These are phyloP conservation scores for Agapanthus africanus DNA, from an alignment of 106 monocot genomes.

Conservation along the genomic window DNA sequence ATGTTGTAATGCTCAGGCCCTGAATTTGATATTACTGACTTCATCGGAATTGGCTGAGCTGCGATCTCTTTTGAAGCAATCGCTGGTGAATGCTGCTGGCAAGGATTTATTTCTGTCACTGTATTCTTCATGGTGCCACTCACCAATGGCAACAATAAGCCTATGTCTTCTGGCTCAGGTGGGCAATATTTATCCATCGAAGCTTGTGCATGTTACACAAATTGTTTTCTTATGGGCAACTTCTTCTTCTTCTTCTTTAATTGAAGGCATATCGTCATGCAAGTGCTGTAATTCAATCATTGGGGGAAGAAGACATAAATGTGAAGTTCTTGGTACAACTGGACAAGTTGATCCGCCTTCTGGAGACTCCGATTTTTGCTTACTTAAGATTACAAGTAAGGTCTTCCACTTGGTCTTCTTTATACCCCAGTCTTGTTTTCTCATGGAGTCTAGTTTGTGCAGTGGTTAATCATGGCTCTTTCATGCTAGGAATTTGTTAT, in stretches of 20 bases:
- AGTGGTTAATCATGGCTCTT: neutral
- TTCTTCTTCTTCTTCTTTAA: too few relatives aligned
- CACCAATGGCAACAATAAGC: conserved; percentile 90
- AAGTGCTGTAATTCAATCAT: conserved; percentile 73
- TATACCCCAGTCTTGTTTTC: neutral
- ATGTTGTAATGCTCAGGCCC: conserved; percentile 44
- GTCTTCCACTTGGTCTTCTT: neutral
- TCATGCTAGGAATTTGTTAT: neutral
- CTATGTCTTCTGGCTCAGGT: conserved; percentile 96
- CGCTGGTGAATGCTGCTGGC: conserved; percentile 63
- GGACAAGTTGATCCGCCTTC: conserved; percentile 80
- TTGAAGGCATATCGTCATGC: conserved; percentile 76
- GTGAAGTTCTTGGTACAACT: conserved; percentile 90
- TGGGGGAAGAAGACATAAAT: conserved; percentile 93
- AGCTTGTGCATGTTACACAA: neutral
- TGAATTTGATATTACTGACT: conserved; percentile 97
- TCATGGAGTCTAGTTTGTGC: neutral
- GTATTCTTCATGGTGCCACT: conserved; percentile 99
- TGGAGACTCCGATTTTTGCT: conserved; percentile 95
- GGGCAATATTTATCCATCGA: neutral
- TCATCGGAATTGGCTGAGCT: conserved; percentile 84
- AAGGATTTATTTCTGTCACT: conserved; percentile 70
- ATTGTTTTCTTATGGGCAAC: neutral
- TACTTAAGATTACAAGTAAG: conserved; percentile 92
- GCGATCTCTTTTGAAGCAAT: conserved; percentile 61